Percentiles rank a stretch among this genome's conserved stretches.
Evolutionary conservation across 2,329 filamentous ascomycete genomes (phyloP).

Genomic region (Leptoxyphium fumago): DNA sequence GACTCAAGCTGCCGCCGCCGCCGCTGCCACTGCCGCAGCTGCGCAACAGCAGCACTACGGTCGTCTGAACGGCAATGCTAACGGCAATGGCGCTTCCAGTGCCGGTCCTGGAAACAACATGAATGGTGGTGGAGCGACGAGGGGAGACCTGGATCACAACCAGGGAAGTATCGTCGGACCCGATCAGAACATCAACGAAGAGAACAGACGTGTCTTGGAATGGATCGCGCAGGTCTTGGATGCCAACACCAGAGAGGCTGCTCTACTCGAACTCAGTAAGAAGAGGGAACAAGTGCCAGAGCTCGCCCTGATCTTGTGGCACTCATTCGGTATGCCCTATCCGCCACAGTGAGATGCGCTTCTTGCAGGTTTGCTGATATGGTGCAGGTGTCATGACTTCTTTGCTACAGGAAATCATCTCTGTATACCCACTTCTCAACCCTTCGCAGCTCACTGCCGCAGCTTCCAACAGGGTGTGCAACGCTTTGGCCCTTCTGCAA

Average conservation of each 20-base stretch:
- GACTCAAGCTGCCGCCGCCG: conserved; percentile 33
- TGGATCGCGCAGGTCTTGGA: conserved; percentile 89
- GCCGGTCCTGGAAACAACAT: conserved; percentile 19
- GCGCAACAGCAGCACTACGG: conserved; percentile 21
- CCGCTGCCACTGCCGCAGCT: conserved; percentile 26
- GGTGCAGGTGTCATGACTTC: conserved; percentile 86
- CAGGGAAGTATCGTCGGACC: conserved; percentile 18
- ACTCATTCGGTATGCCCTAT: conserved; percentile 69
- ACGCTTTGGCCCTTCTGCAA: conserved; percentile 86
- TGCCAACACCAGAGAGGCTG: conserved; percentile 73
- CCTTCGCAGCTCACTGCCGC: conserved; percentile 93
- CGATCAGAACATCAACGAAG: conserved; percentile 41
- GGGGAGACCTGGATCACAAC: conserved; percentile 7
- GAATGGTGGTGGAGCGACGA: conserved; percentile 3
- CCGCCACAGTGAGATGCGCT: not conserved
- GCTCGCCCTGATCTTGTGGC: conserved; percentile 90
- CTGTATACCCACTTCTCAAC: conserved; percentile 91
- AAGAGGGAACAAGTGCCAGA: conserved; percentile 97
- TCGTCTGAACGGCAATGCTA: conserved; percentile 6
- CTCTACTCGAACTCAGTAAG: conserved; percentile 90
- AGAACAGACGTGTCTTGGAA: conserved; percentile 80
- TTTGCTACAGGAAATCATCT: conserved; percentile 94
- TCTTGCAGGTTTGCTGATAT: conserved; percentile 8
- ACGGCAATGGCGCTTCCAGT: conserved; percentile 18
- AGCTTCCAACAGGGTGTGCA: conserved; percentile 95